Conservation (phyloP, 108 stramenopile species). For the Nannochloropsis salina region DNA sequence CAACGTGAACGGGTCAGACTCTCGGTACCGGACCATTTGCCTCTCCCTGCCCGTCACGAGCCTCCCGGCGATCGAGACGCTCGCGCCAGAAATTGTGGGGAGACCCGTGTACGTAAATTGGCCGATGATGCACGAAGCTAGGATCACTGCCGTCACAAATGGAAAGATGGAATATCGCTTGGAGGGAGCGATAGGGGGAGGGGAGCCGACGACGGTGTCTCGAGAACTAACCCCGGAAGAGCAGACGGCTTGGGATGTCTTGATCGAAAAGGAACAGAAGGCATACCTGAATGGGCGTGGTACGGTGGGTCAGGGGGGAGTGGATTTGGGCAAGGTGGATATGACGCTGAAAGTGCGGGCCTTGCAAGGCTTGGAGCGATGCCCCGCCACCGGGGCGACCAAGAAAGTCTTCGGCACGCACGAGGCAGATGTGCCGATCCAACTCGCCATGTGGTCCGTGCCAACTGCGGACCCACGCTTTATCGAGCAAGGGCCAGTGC, state of each 20-base stretch:
- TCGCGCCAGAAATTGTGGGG: slow-evolving; percentile 70
- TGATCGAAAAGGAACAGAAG: slow-evolving; percentile 40
- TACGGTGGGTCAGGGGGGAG: slow-evolving; percentile 54
- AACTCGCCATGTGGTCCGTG: slow-evolving; percentile 76
- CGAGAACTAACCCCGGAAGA: slow-evolving; percentile 14
- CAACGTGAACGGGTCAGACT: slow-evolving; percentile 76
- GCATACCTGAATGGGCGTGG: slow-evolving; percentile 64
- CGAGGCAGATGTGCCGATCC: slow-evolving; percentile 89
- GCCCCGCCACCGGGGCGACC: slow-evolving; percentile 71
- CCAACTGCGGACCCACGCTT: slow-evolving; percentile 93
- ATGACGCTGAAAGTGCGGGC: slow-evolving; percentile 74
- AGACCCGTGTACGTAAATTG: slow-evolving; percentile 85
- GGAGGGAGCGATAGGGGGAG: slow-evolving; percentile 44
- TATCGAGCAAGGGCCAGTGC: slow-evolving; percentile 58
- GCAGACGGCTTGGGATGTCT: background rate
- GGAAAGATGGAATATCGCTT: slow-evolving; percentile 25
- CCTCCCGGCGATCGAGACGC: slow-evolving; percentile 20
- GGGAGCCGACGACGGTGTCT: slow-evolving; percentile 28
- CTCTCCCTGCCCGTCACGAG: slow-evolving; percentile 57
- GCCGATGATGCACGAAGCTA: slow-evolving; percentile 97
- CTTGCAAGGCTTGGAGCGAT: slow-evolving; percentile 77
- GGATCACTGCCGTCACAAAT: slow-evolving; percentile 74
- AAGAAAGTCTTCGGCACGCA: slow-evolving; percentile 80
- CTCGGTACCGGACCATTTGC: slow-evolving; percentile 76
- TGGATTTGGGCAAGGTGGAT: slow-evolving; percentile 75